Conservation (phyloP, 2,329 filamentous ascomycete species). For the Orbilia oligospora region DNA sequence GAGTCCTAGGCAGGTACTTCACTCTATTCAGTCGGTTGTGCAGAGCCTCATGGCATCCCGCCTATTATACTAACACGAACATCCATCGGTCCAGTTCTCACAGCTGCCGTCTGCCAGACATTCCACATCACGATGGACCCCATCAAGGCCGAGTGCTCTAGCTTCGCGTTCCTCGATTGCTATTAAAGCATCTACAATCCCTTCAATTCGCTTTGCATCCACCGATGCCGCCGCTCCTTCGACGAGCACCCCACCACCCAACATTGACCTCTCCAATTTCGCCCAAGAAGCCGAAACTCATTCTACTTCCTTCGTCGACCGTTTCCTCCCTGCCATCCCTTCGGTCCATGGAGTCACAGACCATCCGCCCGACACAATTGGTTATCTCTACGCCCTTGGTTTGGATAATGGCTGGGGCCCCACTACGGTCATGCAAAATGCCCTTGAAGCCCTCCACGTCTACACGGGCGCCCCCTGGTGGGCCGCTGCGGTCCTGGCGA, state of each 20-base stretch:
- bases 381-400: slow-evolving; percentile 85
- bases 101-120: slow-evolving; percentile 40
- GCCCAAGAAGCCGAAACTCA: slow-evolving; percentile 44
- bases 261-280: slow-evolving; percentile 42
- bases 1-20: slow-evolving; percentile 53
- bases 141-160: slow-evolving; percentile 12
- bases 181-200: slow-evolving; percentile 38
- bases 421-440: slow-evolving; percentile 79
- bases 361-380: slow-evolving; percentile 76
- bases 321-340: slow-evolving; percentile 41
- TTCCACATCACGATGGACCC: slow-evolving; percentile 57
- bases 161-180: slow-evolving; percentile 29
- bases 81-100: slow-evolving; percentile 35
- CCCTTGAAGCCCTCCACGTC: slow-evolving; percentile 86
- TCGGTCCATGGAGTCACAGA: slow-evolving; percentile 21
- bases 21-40: slow-evolving; percentile 1
- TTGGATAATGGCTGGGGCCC: slow-evolving; percentile 90
- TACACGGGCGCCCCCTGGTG: slow-evolving; percentile 85
- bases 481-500: slow-evolving; percentile 77
- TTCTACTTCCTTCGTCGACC: slow-evolving; percentile 39
- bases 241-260: slow-evolving; percentile 22
- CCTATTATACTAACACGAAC: neutral
- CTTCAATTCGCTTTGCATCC: slow-evolving; percentile 61
- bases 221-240: slow-evolving; percentile 35
- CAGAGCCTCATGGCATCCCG: slow-evolving; percentile 7